These are phyloP conservation scores for Tolypocladium sp. DNA, from an alignment of 2,329 filamentous ascomycete species.

Conservation along the genomic window DNA sequence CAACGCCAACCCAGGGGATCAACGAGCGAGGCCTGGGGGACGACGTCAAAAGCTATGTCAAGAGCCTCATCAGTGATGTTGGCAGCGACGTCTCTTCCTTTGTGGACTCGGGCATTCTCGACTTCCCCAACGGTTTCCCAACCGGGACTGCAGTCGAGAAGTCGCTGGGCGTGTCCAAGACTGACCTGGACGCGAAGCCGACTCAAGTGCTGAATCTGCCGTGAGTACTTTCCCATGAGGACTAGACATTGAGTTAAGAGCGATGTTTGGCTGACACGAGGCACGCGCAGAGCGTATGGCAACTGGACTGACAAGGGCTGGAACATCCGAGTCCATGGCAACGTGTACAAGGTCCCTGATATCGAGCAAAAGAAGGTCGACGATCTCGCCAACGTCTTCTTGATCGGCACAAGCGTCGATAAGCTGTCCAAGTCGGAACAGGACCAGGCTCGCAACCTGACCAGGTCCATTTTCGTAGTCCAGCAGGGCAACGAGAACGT, in stretches of 20 bases:
- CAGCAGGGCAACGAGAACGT: conserved; percentile 59
- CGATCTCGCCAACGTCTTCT: conserved; percentile 59
- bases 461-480: conserved; percentile 64
- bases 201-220: conserved; percentile 65
- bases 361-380: conserved; percentile 56
- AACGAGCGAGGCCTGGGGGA: conserved; percentile 23
- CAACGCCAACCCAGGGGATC: conserved; percentile 13
- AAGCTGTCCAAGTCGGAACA: conserved; percentile 50
- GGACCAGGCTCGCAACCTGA: conserved; percentile 64
- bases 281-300: conserved; percentile 42
- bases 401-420: conserved; percentile 54
- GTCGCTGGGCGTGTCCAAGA: conserved; percentile 48
- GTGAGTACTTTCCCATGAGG: conserved; percentile 17
- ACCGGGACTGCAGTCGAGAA: conserved; percentile 51
- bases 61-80: conserved; percentile 38
- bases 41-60: conserved; percentile 39
- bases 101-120: conserved; percentile 53
- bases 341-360: conserved; percentile 72
- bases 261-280: not conserved
- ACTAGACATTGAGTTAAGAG: not conserved
- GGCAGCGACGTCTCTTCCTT: conserved; percentile 50
- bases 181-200: conserved; percentile 51
- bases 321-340: conserved; percentile 69
- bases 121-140: conserved; percentile 60
- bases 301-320: conserved; percentile 73